Base-by-base conservation (phyloP, 805 yeast species). In the Lipomyces starkeyi region DNA sequence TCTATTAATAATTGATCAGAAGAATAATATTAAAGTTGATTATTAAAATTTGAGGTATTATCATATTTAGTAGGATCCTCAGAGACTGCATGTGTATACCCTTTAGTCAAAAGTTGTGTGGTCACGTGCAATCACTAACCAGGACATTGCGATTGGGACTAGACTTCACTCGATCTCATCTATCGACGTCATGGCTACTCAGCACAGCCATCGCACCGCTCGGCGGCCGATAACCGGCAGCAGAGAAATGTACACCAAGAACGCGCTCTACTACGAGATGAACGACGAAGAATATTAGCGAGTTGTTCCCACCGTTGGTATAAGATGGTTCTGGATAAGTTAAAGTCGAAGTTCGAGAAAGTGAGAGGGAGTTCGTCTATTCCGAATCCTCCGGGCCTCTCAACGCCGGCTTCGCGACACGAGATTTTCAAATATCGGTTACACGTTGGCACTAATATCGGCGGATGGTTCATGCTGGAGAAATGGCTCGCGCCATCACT, bases 391-490 rank as follows among this genome's bases (percentile, higher is more conserved):
- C 75, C 78, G 11, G 68, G 73, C 1, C 65, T 72, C 25, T 80
- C 79, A 22, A 62, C 66, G 20, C 72, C 78, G 13, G 82, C 84
- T 9, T 77, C 79, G 14, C 58, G 70, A 37, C 68, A 74, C 57
- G 78, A 77, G 62, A 73, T 80, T 53, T 71, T 68, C 65, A 77
- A 76, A 57, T 69, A 71, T 49, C 73, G 83, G 43, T 32, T 67
- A 11, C 70, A 64, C 11, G 55, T 22, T 17, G 72, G 72, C 47
- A 60, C 60, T 14, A 89, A 90, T 76, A 79, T 92, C 35, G 97
- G 97, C 69, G 97, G 97, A 52, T 93, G 97, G 97, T 84, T 93
- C 63, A 91, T 93, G 1, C 80, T 92, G 54, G 97, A 92, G 79
- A 62, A 63, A 49, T 71, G 74, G 74, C 63, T 71, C 27, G 67